Evolutionary conservation across 2,329 filamentous ascomycete genomes (phyloP).

Genomic region (Cadophora luteo-olivacea): DNA sequence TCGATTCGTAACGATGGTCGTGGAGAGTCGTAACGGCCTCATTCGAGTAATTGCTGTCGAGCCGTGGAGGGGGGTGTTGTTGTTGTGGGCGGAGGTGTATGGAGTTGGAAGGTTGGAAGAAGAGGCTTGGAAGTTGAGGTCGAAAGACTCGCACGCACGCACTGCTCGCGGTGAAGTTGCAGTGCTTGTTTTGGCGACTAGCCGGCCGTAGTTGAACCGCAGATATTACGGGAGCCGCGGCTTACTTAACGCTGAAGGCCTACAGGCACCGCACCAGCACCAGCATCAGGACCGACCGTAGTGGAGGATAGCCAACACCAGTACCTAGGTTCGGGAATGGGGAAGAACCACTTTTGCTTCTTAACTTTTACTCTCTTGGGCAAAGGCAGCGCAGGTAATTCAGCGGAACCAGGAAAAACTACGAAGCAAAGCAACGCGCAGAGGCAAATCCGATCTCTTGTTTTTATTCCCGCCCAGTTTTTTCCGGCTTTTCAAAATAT

Average conservation of each 20-base stretch:
- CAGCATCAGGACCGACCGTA: not conserved
- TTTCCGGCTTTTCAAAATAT: not conserved
- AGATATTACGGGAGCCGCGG: slow-evolving; percentile 10
- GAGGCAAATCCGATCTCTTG: not conserved
- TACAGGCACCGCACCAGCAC: not conserved
- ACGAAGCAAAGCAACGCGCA: not conserved
- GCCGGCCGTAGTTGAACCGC: slow-evolving; percentile 11
- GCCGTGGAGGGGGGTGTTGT: slow-evolving; percentile 18
- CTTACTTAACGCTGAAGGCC: not conserved
- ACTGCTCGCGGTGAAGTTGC: not conserved
- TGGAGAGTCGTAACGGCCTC: slow-evolving; percentile 16
- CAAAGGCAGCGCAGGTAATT: not conserved
- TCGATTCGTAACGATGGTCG: not conserved
- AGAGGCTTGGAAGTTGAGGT: slow-evolving; percentile 14
- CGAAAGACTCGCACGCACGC: not conserved
- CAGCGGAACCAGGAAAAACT: not conserved
- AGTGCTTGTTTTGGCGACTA: slow-evolving; percentile 16
- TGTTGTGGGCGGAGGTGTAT: not conserved
- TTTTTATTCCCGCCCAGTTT: not conserved
- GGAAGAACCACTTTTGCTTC: not conserved
- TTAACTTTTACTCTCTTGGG: not conserved
- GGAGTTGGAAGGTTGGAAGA: slow-evolving; percentile 5
- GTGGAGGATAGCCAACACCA: not conserved
- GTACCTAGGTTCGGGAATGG: not conserved
- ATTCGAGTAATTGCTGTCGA: slow-evolving; percentile 25